Evolutionary conservation across 139 green algal species (phyloP).

Genomic region (Asterochloris erici): DNA sequence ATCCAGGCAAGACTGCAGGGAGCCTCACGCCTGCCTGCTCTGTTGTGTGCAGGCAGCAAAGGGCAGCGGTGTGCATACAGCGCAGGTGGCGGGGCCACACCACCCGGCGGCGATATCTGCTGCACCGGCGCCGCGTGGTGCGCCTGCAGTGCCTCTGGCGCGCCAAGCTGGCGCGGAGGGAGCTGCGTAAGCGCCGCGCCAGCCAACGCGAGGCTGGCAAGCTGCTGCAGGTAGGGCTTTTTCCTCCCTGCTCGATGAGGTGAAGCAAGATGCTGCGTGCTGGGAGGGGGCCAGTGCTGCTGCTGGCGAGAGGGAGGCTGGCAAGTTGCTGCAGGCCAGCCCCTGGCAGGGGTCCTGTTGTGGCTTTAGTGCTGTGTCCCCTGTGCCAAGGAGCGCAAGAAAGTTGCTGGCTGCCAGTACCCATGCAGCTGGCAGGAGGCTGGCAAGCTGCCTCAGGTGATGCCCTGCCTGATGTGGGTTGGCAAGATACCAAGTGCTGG

Average conservation of each 20-base stretch:
- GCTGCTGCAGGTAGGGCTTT: slow-evolving; percentile 56
- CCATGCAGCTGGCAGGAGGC: too few species aligned
- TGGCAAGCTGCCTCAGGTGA: too few species aligned
- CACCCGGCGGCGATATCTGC: slow-evolving; percentile 32
- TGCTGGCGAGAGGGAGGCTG: slow-evolving; percentile 54
- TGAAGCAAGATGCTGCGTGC: slow-evolving; percentile 19
- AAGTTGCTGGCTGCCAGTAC: too few species aligned
- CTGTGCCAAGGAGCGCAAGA: too few species aligned
- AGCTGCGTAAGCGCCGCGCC: slow-evolving; percentile 39
- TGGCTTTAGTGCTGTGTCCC: too few species aligned
- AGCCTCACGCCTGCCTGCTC: too few species aligned
- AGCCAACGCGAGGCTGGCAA: slow-evolving; percentile 69
- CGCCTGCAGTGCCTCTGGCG: slow-evolving; percentile 57
- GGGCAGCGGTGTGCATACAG: slow-evolving; percentile 61
- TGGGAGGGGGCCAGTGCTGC: slow-evolving; percentile 35
- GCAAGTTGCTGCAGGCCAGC: slow-evolving; percentile 63
- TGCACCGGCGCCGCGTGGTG: slow-evolving; percentile 29
- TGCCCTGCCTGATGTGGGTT: too few species aligned
- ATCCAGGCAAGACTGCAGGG: too few species aligned
- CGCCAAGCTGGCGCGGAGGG: slow-evolving; percentile 43
- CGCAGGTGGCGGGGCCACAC: slow-evolving; percentile 38
- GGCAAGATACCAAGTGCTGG: too few species aligned
- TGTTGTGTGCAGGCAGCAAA: slow-evolving; percentile 23
- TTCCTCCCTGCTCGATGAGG: neutral
- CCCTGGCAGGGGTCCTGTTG: too few species aligned